Evolutionary conservation across 768 basidiomycete genomes (phyloP).

Genomic region (Tylopilus balloui): DNA sequence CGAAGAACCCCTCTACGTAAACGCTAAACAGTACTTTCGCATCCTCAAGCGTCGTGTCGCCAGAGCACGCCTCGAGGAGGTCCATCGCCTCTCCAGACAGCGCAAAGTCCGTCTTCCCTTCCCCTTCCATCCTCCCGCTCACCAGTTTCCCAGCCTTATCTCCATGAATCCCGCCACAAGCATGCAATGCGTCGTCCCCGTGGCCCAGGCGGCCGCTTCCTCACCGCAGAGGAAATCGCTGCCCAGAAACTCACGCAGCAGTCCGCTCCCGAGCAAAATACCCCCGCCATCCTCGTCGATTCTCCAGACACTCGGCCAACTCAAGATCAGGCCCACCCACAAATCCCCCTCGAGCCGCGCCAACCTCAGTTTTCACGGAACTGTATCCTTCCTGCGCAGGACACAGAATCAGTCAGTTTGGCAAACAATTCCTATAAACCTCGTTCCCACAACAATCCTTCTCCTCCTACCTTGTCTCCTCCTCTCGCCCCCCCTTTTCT

Average conservation of each 20-base stretch:
- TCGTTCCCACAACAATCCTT: slow-evolving; percentile 23
- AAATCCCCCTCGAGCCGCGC: slow-evolving; percentile 5
- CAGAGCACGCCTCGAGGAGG: slow-evolving; percentile 85
- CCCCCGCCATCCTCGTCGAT: slow-evolving; percentile 17
- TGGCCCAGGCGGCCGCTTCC: slow-evolving; percentile 95
- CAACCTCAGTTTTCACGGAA: slow-evolving; percentile 17
- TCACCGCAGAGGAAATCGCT: slow-evolving; percentile 93
- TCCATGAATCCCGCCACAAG: slow-evolving; percentile 96
- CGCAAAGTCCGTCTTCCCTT: slow-evolving; percentile 62
- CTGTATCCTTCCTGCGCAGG: slow-evolving; percentile 18
- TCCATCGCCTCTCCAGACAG: slow-evolving; percentile 87
- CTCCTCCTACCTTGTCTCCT: slow-evolving; percentile 19
- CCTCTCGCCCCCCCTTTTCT: slow-evolving; percentile 18
- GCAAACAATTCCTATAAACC: slow-evolving; percentile 15
- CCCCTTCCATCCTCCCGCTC: background rate
- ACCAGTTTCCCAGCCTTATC: slow-evolving; percentile 68
- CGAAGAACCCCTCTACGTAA: slow-evolving; percentile 98
- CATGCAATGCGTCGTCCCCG: slow-evolving; percentile 97
- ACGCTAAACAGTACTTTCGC: slow-evolving; percentile 98
- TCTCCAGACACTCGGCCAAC: slow-evolving; percentile 12
- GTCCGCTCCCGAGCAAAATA: slow-evolving; percentile 23
- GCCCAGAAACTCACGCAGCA: slow-evolving; percentile 55
- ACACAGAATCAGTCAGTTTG: slow-evolving; percentile 6
- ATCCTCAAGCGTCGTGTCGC: slow-evolving; percentile 94
- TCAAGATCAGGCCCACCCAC: slow-evolving; percentile 7